phyloP scores from a whole-genome alignment of 129 eudicot species.

The Tanacetum coccineum region DNA sequence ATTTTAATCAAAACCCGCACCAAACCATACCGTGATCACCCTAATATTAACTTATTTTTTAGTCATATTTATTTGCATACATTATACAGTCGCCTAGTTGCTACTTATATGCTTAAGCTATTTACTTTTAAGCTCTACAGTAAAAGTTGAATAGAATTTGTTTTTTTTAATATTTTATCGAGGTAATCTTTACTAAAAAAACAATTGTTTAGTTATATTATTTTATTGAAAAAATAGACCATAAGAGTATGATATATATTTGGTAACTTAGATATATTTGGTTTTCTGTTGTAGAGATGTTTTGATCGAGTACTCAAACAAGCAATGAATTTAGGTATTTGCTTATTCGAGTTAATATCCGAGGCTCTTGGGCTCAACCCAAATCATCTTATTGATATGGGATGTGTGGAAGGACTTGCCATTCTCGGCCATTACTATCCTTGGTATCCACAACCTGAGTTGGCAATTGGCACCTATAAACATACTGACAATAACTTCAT shows the following conservation, averaged over 20 bases:
- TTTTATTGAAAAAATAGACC: neutral
- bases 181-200: no score
- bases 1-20: no score
- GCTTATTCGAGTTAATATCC: conserved; percentile 24
- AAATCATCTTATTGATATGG: conserved; percentile 27
- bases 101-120: no score
- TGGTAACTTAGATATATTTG: neutral
- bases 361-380: conserved; percentile 37
- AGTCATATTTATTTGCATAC: no score
- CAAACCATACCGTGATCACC: no score
- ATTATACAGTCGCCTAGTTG: no score
- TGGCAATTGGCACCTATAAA: conserved; percentile 27
- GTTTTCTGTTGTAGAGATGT: conserved; percentile 27
- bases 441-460: conserved; percentile 35
- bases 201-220: no score
- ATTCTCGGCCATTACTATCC: conserved; percentile 39
- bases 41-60: no score
- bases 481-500: conserved; percentile 34
- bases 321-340: conserved; percentile 20
- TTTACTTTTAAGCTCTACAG: no score
- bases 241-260: neutral
- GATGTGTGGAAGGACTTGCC: conserved; percentile 24
- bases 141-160: no score
- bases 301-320: conserved; percentile 26
- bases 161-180: no score